These are phyloP conservation scores for Blastocystis sp. DNA, from an alignment of 352 stramenopile genomes.

Conservation along the genomic window DNA sequence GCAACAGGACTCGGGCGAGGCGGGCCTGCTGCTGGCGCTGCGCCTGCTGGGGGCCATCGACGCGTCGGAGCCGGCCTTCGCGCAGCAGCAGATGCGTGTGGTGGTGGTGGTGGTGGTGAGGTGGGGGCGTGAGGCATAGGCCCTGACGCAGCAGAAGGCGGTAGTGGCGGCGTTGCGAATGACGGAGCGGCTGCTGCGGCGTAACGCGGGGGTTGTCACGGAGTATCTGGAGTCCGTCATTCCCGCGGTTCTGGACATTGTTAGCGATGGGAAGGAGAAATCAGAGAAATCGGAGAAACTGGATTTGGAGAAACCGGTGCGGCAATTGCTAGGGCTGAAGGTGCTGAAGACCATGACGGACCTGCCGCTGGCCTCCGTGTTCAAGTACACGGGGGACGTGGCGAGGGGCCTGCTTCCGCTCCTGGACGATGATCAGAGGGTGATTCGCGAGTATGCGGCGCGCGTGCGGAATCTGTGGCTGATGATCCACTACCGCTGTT, in stretches of 20 bases:
- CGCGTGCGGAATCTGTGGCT: constrained; percentile 43
- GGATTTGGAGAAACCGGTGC: background rate
- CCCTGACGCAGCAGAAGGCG: background rate
- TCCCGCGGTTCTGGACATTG: background rate
- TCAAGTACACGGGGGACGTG: background rate
- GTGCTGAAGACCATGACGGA: constrained; percentile 21
- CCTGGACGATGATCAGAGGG: constrained; percentile 35
- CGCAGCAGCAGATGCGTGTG: background rate
- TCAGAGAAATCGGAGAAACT: no score
- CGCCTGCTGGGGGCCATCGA: background rate
- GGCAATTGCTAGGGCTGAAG: background rate
- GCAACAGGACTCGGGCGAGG: no score
- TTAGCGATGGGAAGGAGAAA: background rate
- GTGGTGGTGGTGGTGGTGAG: background rate
- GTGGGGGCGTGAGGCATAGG: background rate
- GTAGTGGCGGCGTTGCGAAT: background rate
- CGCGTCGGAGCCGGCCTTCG: background rate
- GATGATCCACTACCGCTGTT: constrained; percentile 64
- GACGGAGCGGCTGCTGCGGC: background rate
- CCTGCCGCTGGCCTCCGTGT: constrained; percentile 5
- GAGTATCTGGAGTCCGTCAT: background rate
- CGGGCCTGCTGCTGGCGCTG: background rate
- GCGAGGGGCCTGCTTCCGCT: background rate
- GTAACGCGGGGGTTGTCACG: background rate
- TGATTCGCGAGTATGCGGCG: constrained; percentile 59